Conservation (phyloP, 2,329 filamentous ascomycete species). For the Microsporum ferrugineum region DNA sequence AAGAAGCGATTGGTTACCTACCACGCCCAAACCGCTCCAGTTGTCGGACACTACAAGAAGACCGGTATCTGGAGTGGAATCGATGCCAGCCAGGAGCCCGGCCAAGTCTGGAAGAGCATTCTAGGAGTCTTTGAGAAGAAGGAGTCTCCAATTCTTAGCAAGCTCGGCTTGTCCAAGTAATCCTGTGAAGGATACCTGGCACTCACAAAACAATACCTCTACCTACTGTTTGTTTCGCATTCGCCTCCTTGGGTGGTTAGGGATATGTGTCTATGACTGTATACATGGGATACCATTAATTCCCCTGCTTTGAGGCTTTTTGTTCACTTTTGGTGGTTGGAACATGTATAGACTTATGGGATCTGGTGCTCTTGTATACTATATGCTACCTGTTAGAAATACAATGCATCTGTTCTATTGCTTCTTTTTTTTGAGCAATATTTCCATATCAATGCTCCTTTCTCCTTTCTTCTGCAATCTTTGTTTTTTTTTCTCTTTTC, state of each 20-base stretch:
- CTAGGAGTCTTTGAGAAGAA: slow-evolving; percentile 68
- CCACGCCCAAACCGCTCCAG: slow-evolving; percentile 83
- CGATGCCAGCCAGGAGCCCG: slow-evolving; percentile 91
- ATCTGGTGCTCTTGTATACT: slow-evolving; percentile 12
- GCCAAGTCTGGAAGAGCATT: slow-evolving; percentile 89
- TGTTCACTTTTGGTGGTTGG: slow-evolving; percentile 8
- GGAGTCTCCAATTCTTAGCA: slow-evolving; percentile 39
- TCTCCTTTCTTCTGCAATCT: slow-evolving; percentile 3
- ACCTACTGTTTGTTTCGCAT: slow-evolving; percentile 5
- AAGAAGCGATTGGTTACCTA: slow-evolving; percentile 92
- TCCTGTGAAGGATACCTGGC: neutral
- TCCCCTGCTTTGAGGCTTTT: slow-evolving; percentile 6
- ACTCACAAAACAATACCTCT: neutral
- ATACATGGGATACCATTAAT: slow-evolving; percentile 5
- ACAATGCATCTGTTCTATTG: slow-evolving; percentile 6
- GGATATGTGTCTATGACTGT: slow-evolving; percentile 13
- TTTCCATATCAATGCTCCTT: slow-evolving; percentile 8
- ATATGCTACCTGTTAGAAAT: slow-evolving; percentile 5
- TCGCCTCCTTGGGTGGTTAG: slow-evolving; percentile 1
- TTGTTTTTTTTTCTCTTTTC: neutral
- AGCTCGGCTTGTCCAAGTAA: slow-evolving; percentile 45
- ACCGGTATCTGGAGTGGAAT: slow-evolving; percentile 94
- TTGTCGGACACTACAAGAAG: slow-evolving; percentile 93
- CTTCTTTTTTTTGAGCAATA: slow-evolving; percentile 4
- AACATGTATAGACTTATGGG: slow-evolving; percentile 12